Evolutionary conservation across 441 rosid species (phyloP).

Genomic region (Syzygium malaccense): DNA sequence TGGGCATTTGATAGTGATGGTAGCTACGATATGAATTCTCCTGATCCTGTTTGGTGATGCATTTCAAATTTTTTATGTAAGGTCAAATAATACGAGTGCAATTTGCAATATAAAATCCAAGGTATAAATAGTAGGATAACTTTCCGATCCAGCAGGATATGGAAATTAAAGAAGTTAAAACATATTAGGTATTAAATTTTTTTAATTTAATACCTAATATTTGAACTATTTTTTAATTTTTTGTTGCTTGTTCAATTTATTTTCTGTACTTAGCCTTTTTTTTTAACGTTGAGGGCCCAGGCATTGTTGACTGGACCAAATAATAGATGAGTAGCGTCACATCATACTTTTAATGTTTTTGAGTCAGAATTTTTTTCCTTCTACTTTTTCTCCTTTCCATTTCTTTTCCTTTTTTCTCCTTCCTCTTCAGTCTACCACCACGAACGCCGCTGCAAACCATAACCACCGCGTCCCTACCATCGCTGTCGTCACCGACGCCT

Average conservation of each 20-base stretch:
- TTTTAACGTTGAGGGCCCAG: neutral
- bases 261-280: neutral
- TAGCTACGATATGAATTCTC: accelerated
- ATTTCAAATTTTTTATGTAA: neutral
- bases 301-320: too few species aligned
- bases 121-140: too few species aligned
- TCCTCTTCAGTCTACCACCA: neutral
- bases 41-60: accelerated
- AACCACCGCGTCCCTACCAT: too few species aligned
- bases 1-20: neutral
- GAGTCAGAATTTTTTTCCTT: neutral
- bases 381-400: too few species aligned
- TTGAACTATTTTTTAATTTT: too few species aligned
- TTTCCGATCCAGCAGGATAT: too few species aligned
- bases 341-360: too few species aligned
- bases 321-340: neutral
- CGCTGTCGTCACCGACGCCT: too few species aligned
- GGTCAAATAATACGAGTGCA: neutral
- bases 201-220: too few species aligned
- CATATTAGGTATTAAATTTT: too few species aligned
- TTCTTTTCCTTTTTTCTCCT: neutral
- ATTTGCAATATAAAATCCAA: neutral
- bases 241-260: too few species aligned
- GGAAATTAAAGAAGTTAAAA: too few species aligned
- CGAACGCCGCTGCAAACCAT: neutral